A percentile compares a stretch with the other conserved stretches of the same genome.
Evolutionary conservation across 345 rosid species (phyloP).

Genomic region (Microcos paniculata): DNA sequence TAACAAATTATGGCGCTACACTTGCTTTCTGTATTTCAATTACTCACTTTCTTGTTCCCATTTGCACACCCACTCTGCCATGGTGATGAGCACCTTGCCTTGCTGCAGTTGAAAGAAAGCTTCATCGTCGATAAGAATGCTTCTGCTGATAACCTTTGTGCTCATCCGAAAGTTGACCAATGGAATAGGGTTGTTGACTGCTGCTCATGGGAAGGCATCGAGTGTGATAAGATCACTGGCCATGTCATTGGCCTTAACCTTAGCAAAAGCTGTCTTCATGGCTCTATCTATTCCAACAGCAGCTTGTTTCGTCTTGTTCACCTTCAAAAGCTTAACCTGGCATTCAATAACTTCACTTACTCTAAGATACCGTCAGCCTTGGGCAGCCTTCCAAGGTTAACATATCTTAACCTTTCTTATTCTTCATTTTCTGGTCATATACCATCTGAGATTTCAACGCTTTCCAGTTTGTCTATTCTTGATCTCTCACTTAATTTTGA

Average conservation of each 20-base stretch:
- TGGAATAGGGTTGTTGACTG: not conserved
- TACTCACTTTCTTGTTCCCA: too few relatives aligned
- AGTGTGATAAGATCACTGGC: conserved; percentile 8
- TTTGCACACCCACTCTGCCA: too few relatives aligned
- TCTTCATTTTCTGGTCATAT: conserved; percentile 16
- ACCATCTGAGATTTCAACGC: conserved; percentile 13
- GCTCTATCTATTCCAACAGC: conserved; percentile 5
- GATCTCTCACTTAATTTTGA: too few relatives aligned
- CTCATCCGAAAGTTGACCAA: not conserved
- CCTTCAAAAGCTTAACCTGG: conserved; percentile 16
- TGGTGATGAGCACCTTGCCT: too few relatives aligned
- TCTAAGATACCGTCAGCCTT: not conserved
- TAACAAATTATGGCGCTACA: too few relatives aligned
- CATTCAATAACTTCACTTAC: not conserved
- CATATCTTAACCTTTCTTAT: not conserved
- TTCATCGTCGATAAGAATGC: too few relatives aligned
- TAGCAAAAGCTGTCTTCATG: conserved; percentile 6
- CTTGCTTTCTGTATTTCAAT: too few relatives aligned
- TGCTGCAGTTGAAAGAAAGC: too few relatives aligned
- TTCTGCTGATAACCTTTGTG: not conserved
- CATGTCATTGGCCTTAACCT: conserved; percentile 23
- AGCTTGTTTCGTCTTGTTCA: conserved; percentile 19
- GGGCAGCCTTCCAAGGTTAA: conserved; percentile 5
- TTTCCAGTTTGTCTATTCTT: conserved; percentile 18
- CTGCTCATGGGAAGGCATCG: not conserved